Evolutionary conservation across 805 yeast genomes (phyloP), one percentile per base, ranked within the genome.

Genomic region (Yarrowia bubula): DNA sequence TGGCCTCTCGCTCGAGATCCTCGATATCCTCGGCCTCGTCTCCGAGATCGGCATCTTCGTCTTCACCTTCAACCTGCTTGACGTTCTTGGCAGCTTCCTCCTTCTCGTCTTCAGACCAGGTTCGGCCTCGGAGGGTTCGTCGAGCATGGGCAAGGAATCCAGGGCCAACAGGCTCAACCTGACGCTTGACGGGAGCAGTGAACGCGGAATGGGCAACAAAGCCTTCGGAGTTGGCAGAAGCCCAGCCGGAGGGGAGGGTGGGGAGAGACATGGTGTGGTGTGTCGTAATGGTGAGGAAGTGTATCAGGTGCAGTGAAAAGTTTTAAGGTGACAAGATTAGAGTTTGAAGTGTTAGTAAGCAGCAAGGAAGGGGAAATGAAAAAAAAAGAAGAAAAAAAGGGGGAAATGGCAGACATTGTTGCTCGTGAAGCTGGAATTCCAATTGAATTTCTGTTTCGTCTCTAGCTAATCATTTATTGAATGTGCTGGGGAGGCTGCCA

Each of bases 101-200:
- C 76, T 89, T 87, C 80, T 95, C 99, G 74, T 85, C 95, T 79
- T 95, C 98, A 65, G 98, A 91, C 97, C 98, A 95, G 58, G 98
- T 91, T 80, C 96, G 97, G 76, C 97, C 97, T 80, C 97, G 87
- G 72, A 92, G 82, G 64, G 96, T 85, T 83, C 99, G 89, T 71
- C 96, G 86, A 66, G 98, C 98, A 75, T 95, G 99, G 62, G 97
- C 97, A 72, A 95, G 81, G 81, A 92, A 95, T 75, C 84, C 89
- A 68, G 96, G 93, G 66, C 99, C 99, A 70, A 93, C 97, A 42
- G 99, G 98, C 80, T 95, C 99, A 68, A 92, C 81, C 67, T 93
- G 87, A 76, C 97, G 78, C 69, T 71, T 71, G 38, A 71, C 70
- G 31, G 77, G 74, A 14, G 74, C 69, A n/a, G 74, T 66, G 50